Evolutionary conservation across 225 moss, liverwort and hornwort genomes (phyloP).

Genomic region (Polytrichum formosum): DNA sequence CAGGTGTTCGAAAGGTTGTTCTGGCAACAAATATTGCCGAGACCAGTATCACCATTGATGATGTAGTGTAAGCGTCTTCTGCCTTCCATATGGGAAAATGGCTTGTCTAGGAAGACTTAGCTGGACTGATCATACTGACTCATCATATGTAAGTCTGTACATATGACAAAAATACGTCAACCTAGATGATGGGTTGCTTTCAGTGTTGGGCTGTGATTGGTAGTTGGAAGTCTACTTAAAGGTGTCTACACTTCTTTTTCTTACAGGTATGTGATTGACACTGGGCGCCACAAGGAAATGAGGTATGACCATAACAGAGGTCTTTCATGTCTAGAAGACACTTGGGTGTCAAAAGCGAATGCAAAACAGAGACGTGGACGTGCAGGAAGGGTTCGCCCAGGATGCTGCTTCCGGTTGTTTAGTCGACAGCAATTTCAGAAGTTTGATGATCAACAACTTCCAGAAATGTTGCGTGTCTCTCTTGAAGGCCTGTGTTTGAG

Average conservation of each 20-base stretch:
- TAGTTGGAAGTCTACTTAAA: neutral
- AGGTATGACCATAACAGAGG: slow-evolving; percentile 75
- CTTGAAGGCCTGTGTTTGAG: slow-evolving; percentile 77
- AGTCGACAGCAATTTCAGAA: slow-evolving; percentile 73
- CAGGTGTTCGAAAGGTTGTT: slow-evolving; percentile 65
- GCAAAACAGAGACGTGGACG: slow-evolving; percentile 75
- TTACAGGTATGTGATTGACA: slow-evolving; percentile 72
- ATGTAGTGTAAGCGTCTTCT: slow-evolving; percentile 61
- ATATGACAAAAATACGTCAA: too few species aligned
- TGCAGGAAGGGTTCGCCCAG: slow-evolving; percentile 71
- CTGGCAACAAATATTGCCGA: slow-evolving; percentile 84
- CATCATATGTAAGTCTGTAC: too few species aligned
- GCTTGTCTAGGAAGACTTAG: neutral
- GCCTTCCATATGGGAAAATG: neutral
- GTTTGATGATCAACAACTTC: slow-evolving; percentile 73
- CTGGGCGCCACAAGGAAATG: slow-evolving; percentile 81
- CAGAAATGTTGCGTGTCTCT: slow-evolving; percentile 74
- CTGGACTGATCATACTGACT: too few species aligned
- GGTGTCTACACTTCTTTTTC: neutral
- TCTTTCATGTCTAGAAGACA: slow-evolving; percentile 75
- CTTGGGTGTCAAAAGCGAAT: slow-evolving; percentile 78
- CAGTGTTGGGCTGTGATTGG: too few species aligned
- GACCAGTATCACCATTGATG: slow-evolving; percentile 82
- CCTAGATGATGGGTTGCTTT: too few species aligned
- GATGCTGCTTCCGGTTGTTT: slow-evolving; percentile 66